Conservation (phyloP, 2,329 filamentous ascomycete species). For the Apiospora rasikravindrae region DNA sequence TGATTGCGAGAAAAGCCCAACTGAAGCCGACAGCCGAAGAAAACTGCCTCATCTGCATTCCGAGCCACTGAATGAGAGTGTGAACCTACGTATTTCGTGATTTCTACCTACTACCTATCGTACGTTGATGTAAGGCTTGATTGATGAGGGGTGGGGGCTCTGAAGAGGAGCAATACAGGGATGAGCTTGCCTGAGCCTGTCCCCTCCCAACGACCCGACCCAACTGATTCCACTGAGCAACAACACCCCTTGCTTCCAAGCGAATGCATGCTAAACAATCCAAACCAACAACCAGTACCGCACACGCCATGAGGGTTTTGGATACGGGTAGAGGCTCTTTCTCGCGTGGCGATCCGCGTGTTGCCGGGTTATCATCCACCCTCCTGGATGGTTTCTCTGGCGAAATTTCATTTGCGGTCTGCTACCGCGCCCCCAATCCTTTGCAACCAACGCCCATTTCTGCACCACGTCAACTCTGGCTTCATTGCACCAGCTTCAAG, state of each 20-base stretch:
- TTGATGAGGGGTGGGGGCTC: neutral
- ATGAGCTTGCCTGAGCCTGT: neutral
- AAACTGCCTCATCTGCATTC: too few species aligned
- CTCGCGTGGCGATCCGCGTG: neutral
- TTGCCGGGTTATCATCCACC: too few species aligned
- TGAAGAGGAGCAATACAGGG: neutral
- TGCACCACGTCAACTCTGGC: neutral
- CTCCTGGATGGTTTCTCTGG: too few species aligned
- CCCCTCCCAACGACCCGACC: too few species aligned
- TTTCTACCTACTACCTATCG: too few species aligned
- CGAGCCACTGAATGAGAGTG: too few species aligned
- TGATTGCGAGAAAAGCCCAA: too few species aligned
- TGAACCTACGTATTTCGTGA: too few species aligned
- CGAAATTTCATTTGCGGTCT: neutral
- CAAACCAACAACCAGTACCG: neutral
- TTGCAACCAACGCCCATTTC: neutral
- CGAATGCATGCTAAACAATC: neutral
- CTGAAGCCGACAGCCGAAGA: too few species aligned
- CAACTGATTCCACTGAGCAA: too few species aligned
- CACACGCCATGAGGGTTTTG: too few species aligned
- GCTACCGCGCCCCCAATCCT: neutral
- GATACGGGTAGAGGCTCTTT: too few species aligned
- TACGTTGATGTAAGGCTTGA: neutral
- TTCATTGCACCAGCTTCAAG: neutral
- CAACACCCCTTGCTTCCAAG: neutral